Evolutionary conservation across 2,329 filamentous ascomycete genomes (phyloP), one percentile per base, ranked within the genome.

Genomic region (Pezicula radicicola): DNA sequence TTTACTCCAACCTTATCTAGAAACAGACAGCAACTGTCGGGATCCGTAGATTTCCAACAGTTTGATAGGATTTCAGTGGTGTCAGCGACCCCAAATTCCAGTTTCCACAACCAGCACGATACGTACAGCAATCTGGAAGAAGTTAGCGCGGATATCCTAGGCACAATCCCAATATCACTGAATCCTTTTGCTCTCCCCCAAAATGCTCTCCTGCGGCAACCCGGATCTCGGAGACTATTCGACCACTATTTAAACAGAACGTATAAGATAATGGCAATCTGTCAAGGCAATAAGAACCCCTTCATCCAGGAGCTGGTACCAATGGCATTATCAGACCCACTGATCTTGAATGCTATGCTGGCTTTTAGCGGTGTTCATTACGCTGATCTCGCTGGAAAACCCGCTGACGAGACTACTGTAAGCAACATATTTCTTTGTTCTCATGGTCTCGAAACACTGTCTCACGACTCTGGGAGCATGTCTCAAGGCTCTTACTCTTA

Each of bases 341-440:
- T 37, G 30, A 35, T 48, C n/a, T 27, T 48, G 13, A 28, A 48
- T 16, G 30, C 25, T 28, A 15, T 48, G 9, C 46, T 48, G 12
- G 46, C 46, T 9, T 37, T 48, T n/a, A 48, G 46, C 21, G 46
- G 46, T 4, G 12, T 48, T n/a, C 46, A 48, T 19, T 48, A 40
- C 27, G 15, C 25, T 19, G 25, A 48, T 12, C 13, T 19, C 4
- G 27, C 10, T 10, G 46, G 46, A 15, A 21, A n/a, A 12, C 18
- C 16, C 4, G 27, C 18, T 16, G 25, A 35, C 13, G 16, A 48
- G 18, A 27, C 46, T 10, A 48, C 27, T 18, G n/a, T n/a, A n/a
- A n/a, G n/a, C n/a, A n/a, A n/a, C n/a, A n/a, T n/a, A n/a, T n/a
- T n/a, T n/a, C n/a, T n/a, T n/a, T n/a, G n/a, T n/a, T n/a, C n/a